Percentiles rank a stretch among this genome's conserved stretches.
Conservation (phyloP, 441 rosid genomes). For the Populus hybrid region DNA sequence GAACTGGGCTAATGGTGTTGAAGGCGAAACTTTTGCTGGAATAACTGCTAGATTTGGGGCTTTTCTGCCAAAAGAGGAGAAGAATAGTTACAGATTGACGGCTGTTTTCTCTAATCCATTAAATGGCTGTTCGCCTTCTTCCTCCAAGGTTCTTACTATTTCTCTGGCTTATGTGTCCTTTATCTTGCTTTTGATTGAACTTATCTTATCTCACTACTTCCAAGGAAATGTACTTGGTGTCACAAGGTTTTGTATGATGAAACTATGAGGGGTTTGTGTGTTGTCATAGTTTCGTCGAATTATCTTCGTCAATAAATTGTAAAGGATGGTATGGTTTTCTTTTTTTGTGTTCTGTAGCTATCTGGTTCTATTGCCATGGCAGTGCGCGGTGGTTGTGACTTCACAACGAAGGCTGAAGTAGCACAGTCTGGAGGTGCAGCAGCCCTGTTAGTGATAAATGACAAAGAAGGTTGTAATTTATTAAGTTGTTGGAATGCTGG, state of each 20-base stretch:
- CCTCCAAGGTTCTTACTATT: constrained; percentile 56
- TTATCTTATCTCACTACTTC: background rate
- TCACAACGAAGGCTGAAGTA: constrained; percentile 61
- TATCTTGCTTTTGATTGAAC: background rate
- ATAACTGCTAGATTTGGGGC: constrained; percentile 80
- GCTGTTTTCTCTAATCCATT: constrained; percentile 62
- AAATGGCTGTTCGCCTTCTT: constrained; percentile 62
- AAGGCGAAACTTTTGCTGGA: constrained; percentile 49
- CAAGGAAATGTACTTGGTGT: background rate
- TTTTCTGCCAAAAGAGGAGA: constrained; percentile 47
- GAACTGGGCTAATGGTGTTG: constrained; percentile 63
- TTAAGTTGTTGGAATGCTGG: background rate
- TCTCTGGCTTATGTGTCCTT: background rate
- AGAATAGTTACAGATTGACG: constrained; percentile 47
- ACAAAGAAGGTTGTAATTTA: constrained; percentile 60
- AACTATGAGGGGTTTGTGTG: background rate
- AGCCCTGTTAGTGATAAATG: constrained; percentile 74
- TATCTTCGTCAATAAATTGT: constrained; percentile 4
- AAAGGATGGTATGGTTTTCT: constrained; percentile 1
- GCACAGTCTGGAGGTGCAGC: constrained; percentile 85
- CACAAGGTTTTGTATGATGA: background rate
- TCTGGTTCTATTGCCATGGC: constrained; percentile 65
- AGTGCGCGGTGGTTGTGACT: constrained; percentile 78
- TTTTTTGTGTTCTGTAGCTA: constrained; percentile 42
- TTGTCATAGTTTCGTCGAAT: background rate